These are phyloP conservation scores for Macroventuria anomochaeta DNA, from an alignment of 2,329 filamentous ascomycete genomes.

Conservation along the genomic window DNA sequence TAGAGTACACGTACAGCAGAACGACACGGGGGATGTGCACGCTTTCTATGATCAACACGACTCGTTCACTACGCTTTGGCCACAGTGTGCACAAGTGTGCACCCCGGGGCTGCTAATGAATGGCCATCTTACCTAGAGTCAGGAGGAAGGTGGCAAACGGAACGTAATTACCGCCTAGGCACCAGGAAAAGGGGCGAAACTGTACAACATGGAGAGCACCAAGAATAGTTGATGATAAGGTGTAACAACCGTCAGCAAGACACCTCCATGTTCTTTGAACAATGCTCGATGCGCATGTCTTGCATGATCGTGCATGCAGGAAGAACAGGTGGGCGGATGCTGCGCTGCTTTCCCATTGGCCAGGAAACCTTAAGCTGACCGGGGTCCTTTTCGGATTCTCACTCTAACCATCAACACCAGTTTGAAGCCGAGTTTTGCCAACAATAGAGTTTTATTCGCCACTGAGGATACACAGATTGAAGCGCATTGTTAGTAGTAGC, in stretches of 20 bases:
- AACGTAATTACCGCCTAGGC: slow-evolving; percentile 17
- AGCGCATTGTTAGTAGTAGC: too few species aligned
- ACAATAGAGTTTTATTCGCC: too few species aligned
- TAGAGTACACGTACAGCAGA: slow-evolving; percentile 12
- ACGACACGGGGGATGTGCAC: slow-evolving; percentile 9
- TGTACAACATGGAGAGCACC: slow-evolving; percentile 4
- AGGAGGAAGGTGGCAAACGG: slow-evolving; percentile 18
- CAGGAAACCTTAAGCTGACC: not conserved
- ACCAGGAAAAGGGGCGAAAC: slow-evolving; percentile 18
- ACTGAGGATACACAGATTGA: too few species aligned
- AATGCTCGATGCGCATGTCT: slow-evolving; percentile 1
- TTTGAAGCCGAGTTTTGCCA: too few species aligned
- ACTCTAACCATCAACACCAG: not conserved
- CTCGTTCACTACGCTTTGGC: slow-evolving; percentile 11
- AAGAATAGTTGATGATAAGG: not conserved
- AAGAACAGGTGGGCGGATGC: not conserved
- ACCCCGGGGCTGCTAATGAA: slow-evolving; percentile 13
- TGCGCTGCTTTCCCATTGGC: not conserved
- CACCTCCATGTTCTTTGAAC: not conserved
- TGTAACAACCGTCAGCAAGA: not conserved
- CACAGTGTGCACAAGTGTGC: slow-evolving; percentile 12
- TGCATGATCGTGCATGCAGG: slow-evolving; percentile 6
- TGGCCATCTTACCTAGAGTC: slow-evolving; percentile 14
- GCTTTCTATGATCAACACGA: slow-evolving; percentile 15
- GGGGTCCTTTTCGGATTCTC: not conserved